Evolutionary conservation across 495 filamentous ascomycete species (phyloP), one percentile per base, ranked within the genome.

Genomic region (Beverwykella pulmonaria): DNA sequence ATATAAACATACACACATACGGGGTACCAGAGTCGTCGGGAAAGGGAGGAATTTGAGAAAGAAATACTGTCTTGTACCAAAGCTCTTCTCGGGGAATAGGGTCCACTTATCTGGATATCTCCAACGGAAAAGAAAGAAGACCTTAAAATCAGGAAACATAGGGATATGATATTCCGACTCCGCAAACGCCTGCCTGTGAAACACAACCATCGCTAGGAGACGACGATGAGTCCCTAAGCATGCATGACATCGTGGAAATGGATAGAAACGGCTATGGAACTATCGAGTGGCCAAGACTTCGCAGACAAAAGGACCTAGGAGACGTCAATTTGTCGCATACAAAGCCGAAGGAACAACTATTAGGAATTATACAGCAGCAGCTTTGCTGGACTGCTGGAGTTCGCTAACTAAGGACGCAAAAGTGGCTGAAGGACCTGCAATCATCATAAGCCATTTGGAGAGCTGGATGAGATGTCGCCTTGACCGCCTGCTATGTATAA

Each of bases 401-500:
- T 44, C 29, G 59, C 8, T 48, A 0, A 55, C 50, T 32, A 63
- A 54, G 1, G 49, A 49, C 5, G 48, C 44, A 30, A 53, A 62
- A 17, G n/a, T 26, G 19, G 3, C 3, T 26, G 34, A 39, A 6
- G 32, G 34, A 8, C 49, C 56, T 61, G 48, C 46, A 5, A 8
- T 27, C 17, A 47, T 67, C 27, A 67, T 67, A 61, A 61, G 50
- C 64, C 50, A 36, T 20, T 61, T n/a, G 55, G 20, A 20, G 60
- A 61, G n/a, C 44, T 27, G 32, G 58, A 55, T 15, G 60, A 46
- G 34, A 46, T 15, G 12, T 60, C 64, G 34, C 39, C 39, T 34
- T 22, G 64, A 25, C 64, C 64, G 58, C 59, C 65, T 68, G 54
- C 53, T 52, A 63, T 1, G 34, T 56, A 58, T 68, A 59, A 68